Percentiles rank a stretch among this genome's conserved stretches.
These are phyloP conservation scores for Suhomyces tanzawaensis DNA, from an alignment of 805 yeast species.

Conservation along the genomic window DNA sequence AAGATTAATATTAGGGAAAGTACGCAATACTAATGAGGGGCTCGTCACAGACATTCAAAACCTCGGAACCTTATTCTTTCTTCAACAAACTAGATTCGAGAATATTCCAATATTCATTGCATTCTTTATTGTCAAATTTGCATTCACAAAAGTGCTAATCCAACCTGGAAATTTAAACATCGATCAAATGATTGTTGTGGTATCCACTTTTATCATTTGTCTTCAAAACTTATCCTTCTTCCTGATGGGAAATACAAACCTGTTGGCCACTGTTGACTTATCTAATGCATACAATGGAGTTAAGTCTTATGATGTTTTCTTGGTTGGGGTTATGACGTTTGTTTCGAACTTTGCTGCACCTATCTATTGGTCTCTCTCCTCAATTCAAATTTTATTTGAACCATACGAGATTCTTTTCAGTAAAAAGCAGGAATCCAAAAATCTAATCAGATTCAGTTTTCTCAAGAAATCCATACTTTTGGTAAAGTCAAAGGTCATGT, in stretches of 20 bases:
- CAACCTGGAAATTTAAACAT: conserved; percentile 9
- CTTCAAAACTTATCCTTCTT: conserved; percentile 79
- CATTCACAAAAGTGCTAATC: conserved; percentile 16
- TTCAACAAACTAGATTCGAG: conserved; percentile 54
- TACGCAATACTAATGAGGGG: conserved; percentile 23
- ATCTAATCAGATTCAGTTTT: conserved; percentile 16
- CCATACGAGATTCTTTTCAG: conserved; percentile 16
- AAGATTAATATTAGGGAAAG: conserved; percentile 27
- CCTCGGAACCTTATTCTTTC: conserved; percentile 40
- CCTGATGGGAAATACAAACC: conserved; percentile 87
- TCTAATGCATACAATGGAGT: conserved; percentile 93
- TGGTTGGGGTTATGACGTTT: conserved; percentile 78
- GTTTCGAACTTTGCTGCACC: conserved; percentile 85
- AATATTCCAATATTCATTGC: conserved; percentile 55
- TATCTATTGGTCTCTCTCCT: conserved; percentile 69
- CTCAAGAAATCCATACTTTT: conserved; percentile 35
- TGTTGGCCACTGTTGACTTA: conserved; percentile 85
- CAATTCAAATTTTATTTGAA: conserved; percentile 41
- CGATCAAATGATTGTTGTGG: conserved; percentile 20
- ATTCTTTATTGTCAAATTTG: conserved; percentile 28
- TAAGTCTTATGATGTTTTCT: conserved; percentile 58
- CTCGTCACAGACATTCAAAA: conserved; percentile 34
- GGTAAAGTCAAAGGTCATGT: conserved; percentile 33
- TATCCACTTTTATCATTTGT: conserved; percentile 42
- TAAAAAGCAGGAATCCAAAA: conserved; percentile 8